phyloP scores from a whole-genome alignment of 73 alveolate genomes.

The Urostyla sp. region DNA sequence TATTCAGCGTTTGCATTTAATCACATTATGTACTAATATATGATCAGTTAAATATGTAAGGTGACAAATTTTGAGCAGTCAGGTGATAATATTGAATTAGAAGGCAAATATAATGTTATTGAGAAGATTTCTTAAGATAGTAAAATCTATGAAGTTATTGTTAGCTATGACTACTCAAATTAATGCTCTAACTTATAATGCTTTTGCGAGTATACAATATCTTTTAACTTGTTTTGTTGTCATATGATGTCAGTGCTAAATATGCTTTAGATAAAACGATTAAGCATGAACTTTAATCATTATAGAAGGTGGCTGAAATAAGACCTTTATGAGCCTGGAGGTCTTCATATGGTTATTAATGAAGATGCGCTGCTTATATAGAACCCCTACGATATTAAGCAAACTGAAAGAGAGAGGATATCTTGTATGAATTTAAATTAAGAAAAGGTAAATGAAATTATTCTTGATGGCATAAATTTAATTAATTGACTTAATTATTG shows the following conservation, averaged over 20 bases:
- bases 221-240: conserved; percentile 17
- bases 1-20: conserved; percentile 51
- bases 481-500: no score
- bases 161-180: neutral
- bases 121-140: conserved; percentile 36
- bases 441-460: neutral
- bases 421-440: conserved; percentile 8
- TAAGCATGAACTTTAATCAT: conserved; percentile 9
- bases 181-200: conserved; percentile 26
- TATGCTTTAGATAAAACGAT: conserved; percentile 20
- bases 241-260: conserved; percentile 42
- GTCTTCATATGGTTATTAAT: conserved; percentile 16
- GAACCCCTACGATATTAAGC: conserved; percentile 24
- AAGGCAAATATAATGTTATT: conserved; percentile 1
- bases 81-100: neutral
- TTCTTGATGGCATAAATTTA: no score
- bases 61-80: conserved; percentile 8
- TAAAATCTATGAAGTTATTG: neutral
- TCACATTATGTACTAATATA: conserved; percentile 44
- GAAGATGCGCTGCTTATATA: no score
- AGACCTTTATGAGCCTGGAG: conserved; percentile 9
- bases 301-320: conserved; percentile 22
- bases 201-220: conserved; percentile 25
- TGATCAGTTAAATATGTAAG: conserved; percentile 20
- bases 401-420: conserved; percentile 37